A percentile compares a stretch with the other conserved stretches of the same genome.
Evolutionary conservation across 2,329 filamentous ascomycete species (phyloP).

Genomic region (Tympanopsis confertula): DNA sequence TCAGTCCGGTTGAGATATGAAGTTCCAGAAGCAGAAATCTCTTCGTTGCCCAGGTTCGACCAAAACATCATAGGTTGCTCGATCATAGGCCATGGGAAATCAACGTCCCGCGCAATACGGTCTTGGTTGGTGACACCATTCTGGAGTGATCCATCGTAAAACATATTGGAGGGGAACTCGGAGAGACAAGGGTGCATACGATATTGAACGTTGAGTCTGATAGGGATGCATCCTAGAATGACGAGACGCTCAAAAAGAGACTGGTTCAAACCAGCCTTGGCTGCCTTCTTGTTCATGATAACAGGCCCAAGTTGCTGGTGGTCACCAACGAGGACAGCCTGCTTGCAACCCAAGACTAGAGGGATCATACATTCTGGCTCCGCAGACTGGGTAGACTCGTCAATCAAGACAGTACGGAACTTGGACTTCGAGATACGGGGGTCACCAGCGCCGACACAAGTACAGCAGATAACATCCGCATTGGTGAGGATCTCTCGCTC

Average conservation of each 20-base stretch:
- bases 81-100: conserved; percentile 92
- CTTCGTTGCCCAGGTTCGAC: conserved; percentile 94
- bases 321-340: conserved; percentile 95
- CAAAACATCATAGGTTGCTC: conserved; percentile 99
- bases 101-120: conserved; percentile 80
- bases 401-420: conserved; percentile 93
- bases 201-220: conserved; percentile 91
- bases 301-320: conserved; percentile 96
- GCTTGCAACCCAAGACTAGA: conserved; percentile 91
- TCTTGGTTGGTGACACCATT: conserved; percentile 89
- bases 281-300: conserved; percentile 99
- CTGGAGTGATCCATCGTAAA: conserved; percentile 93
- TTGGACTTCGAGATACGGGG: conserved; percentile 93
- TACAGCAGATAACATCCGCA: conserved; percentile 97
- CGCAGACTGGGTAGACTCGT: conserved; percentile 95
- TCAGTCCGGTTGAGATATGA: conserved; percentile 97
- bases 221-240: conserved; percentile 78
- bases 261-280: conserved; percentile 92
- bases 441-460: conserved; percentile 92
- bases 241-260: conserved; percentile 96
- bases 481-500: conserved; percentile 92
- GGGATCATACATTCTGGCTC: conserved; percentile 99
- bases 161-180: conserved; percentile 98
- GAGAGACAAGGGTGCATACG: conserved; percentile 98
- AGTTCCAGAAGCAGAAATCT: conserved; percentile 94